These are phyloP conservation scores for Tolypocladium sp. DNA, from an alignment of 2,329 filamentous ascomycete species.

Conservation along the genomic window DNA sequence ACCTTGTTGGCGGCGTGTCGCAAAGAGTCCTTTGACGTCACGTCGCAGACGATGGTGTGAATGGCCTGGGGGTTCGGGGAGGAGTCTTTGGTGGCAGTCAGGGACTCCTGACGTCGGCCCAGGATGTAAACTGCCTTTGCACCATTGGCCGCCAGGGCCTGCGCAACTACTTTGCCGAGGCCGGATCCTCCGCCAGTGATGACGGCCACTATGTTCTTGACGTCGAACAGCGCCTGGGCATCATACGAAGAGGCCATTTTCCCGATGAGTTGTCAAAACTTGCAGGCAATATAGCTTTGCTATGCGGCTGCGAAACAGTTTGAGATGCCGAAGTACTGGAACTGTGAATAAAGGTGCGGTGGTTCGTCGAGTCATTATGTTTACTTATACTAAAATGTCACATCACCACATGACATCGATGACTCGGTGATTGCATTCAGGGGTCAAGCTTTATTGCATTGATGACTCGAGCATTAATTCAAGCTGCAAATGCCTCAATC, in stretches of 20 bases:
- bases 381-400: too few species aligned
- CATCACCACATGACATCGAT: too few species aligned
- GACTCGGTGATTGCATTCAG: too few species aligned
- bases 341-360: too few species aligned
- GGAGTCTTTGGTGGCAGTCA: constrained; percentile 13
- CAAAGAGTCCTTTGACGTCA: constrained; percentile 36
- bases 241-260: constrained; percentile 8
- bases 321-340: too few species aligned
- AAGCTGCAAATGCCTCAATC: too few species aligned
- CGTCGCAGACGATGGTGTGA: constrained; percentile 28
- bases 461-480: too few species aligned
- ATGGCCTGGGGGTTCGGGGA: constrained; percentile 18
- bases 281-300: neutral
- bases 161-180: constrained; percentile 45
- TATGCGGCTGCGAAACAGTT: neutral
- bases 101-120: constrained; percentile 25
- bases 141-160: constrained; percentile 23
- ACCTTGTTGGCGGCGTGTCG: constrained; percentile 51
- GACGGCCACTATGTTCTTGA: constrained; percentile 45
- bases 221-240: constrained; percentile 33
- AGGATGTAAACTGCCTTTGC: constrained; percentile 29
- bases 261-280: neutral
- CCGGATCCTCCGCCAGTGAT: constrained; percentile 50
- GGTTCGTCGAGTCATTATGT: too few species aligned
- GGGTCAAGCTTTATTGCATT: too few species aligned